Conservation (phyloP, 1,284 basidiomycete genomes). For the Blastosporella zonata region DNA sequence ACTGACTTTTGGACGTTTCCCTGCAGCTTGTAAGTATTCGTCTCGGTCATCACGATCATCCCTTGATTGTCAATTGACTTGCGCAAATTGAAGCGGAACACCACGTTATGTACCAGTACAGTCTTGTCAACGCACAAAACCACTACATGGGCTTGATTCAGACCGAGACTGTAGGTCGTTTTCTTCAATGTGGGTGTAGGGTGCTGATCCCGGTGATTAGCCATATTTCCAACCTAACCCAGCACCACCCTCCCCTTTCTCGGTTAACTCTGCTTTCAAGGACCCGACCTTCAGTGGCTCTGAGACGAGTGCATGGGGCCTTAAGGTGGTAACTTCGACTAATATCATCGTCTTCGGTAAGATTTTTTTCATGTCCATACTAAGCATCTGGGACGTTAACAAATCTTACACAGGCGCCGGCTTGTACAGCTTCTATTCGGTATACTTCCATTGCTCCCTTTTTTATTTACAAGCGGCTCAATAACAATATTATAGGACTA, state of each 20-base stretch:
- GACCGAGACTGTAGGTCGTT: constrained; percentile 56
- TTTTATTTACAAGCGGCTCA: not conserved
- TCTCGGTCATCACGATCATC: not conserved
- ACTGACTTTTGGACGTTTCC: not conserved
- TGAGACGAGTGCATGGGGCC: constrained; percentile 50
- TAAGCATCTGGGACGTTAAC: not conserved
- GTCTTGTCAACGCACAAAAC: constrained; percentile 54
- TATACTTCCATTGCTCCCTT: not conserved
- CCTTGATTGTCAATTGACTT: not conserved
- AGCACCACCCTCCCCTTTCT: constrained; percentile 55
- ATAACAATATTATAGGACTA: constrained; percentile 41
- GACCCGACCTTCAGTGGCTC: constrained; percentile 48
- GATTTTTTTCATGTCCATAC: not conserved
- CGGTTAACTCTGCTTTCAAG: constrained; percentile 41
- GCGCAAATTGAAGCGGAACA: constrained; percentile 8
- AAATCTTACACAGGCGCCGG: constrained; percentile 6
- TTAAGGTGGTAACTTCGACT: constrained; percentile 52
- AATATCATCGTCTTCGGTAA: constrained; percentile 61
- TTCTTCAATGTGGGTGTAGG: not conserved
- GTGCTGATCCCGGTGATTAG: constrained; percentile 23
- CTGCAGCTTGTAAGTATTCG: constrained; percentile 4
- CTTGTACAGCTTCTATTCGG: constrained; percentile 15
- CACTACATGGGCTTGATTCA: constrained; percentile 70
- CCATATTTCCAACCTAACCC: constrained; percentile 67
- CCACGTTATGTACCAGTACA: constrained; percentile 58